These are phyloP conservation scores for Diplogelasinospora grovesii DNA, from an alignment of 495 filamentous ascomycete genomes.

Conservation along the genomic window DNA sequence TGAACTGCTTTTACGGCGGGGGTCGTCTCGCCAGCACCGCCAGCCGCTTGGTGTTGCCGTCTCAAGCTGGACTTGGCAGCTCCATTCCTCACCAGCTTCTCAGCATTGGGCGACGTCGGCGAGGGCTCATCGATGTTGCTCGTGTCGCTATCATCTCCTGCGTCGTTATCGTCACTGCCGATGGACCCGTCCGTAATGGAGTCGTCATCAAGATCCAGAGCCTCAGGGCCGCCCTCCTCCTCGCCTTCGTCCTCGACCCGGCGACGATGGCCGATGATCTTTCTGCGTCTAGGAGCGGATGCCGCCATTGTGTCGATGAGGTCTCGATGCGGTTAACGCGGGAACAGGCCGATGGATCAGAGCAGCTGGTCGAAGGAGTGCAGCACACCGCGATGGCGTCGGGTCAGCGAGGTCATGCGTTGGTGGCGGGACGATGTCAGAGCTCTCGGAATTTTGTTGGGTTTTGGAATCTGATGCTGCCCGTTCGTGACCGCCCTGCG, in stretches of 20 bases:
- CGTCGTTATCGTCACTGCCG: slow-evolving; percentile 67
- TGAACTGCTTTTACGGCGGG: slow-evolving; percentile 34
- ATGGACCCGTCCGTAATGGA: slow-evolving; percentile 76
- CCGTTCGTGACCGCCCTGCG: slow-evolving; percentile 27
- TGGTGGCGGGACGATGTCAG: slow-evolving; percentile 8
- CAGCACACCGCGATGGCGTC: slow-evolving; percentile 20
- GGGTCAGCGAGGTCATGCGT: slow-evolving; percentile 21
- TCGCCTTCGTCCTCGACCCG: slow-evolving; percentile 75
- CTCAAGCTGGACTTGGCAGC: slow-evolving; percentile 34
- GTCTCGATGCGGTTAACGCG: slow-evolving; percentile 8
- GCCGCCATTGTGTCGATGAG: slow-evolving; percentile 24
- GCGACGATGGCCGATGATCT: slow-evolving; percentile 68
- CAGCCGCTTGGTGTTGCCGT: slow-evolving; percentile 26
- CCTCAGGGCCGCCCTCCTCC: slow-evolving; percentile 61
- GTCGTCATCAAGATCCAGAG: slow-evolving; percentile 68
- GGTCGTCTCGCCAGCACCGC: too few species aligned
- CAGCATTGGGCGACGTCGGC: slow-evolving; percentile 38
- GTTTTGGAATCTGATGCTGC: too few species aligned
- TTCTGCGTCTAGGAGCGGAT: slow-evolving; percentile 51
- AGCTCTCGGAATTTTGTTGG: slow-evolving; percentile 6
- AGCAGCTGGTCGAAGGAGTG: slow-evolving; percentile 16
- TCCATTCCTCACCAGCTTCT: slow-evolving; percentile 29
- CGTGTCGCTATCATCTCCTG: slow-evolving; percentile 73
- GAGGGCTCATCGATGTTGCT: slow-evolving; percentile 58
- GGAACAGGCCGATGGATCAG: slow-evolving; percentile 6